phyloP scores from a whole-genome alignment of 2,329 filamentous ascomycete genomes.

The Seiridium unicorne region DNA sequence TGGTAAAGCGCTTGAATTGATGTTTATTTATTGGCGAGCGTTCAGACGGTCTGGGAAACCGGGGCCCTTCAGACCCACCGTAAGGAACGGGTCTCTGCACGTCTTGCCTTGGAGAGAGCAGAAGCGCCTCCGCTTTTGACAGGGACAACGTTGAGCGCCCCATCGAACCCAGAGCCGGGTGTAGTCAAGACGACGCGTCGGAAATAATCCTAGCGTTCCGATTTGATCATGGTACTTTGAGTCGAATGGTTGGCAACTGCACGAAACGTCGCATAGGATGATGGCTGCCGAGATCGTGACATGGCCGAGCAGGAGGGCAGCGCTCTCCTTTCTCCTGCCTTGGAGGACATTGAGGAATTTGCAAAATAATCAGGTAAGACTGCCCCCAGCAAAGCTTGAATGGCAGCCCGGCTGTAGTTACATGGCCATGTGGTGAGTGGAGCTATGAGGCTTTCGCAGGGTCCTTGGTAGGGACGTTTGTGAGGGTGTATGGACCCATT shows the following conservation, averaged over 20 bases:
- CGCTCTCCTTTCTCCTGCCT: background rate
- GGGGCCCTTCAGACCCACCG: background rate
- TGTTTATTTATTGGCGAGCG: too few species aligned
- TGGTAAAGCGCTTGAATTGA: background rate
- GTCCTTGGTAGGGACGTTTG: background rate
- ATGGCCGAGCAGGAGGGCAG: background rate
- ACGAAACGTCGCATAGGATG: background rate
- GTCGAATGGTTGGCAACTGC: background rate
- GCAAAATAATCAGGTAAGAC: background rate
- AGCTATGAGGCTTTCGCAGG: background rate
- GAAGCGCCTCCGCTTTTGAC: background rate
- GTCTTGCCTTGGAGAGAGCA: background rate
- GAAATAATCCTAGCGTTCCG: background rate
- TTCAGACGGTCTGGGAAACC: background rate
- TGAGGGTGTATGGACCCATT: background rate
- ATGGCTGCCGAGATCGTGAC: background rate
- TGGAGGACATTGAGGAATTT: background rate
- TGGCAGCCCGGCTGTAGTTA: background rate
- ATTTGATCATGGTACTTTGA: background rate
- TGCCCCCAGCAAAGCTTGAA: background rate
- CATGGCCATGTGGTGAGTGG: background rate
- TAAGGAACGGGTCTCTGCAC: background rate
- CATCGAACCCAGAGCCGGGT: background rate
- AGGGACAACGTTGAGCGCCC: background rate
- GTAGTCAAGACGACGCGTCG: background rate